Evolutionary conservation across 495 filamentous ascomycete genomes (phyloP).

Genomic region (Xylaria telfairii): DNA sequence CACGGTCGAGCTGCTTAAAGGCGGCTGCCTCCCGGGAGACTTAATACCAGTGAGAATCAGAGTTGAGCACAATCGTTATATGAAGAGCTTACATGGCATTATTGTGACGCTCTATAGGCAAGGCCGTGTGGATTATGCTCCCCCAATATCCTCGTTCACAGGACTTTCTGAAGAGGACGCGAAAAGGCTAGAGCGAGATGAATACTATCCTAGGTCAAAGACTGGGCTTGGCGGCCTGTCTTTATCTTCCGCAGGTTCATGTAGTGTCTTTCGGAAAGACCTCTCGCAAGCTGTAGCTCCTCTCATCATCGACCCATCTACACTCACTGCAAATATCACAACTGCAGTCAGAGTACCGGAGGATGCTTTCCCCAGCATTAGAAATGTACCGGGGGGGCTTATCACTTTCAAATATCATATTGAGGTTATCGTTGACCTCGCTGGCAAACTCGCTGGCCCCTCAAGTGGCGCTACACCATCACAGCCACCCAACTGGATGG

Average conservation of each 20-base stretch:
- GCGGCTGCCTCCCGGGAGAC: constrained; percentile 87
- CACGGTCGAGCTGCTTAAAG: constrained; percentile 80
- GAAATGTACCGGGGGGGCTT: constrained; percentile 83
- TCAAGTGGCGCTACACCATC: constrained; percentile 34
- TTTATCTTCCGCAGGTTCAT: constrained; percentile 78
- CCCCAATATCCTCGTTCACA: constrained; percentile 63
- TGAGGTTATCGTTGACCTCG: constrained; percentile 89
- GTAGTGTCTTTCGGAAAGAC: constrained; percentile 91
- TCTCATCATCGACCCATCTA: constrained; percentile 80
- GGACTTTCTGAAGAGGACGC: constrained; percentile 67
- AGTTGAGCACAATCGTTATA: constrained; percentile 82
- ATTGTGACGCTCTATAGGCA: constrained; percentile 93
- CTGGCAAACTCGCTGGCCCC: constrained; percentile 76
- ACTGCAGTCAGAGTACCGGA: constrained; percentile 85
- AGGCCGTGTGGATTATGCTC: constrained; percentile 88
- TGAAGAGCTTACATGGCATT: constrained; percentile 89
- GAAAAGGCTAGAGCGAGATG: constrained; percentile 69
- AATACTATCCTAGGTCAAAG: constrained; percentile 76
- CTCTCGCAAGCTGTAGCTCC: constrained; percentile 85
- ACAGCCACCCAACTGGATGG: constrained; percentile 58
- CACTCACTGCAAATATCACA: constrained; percentile 76
- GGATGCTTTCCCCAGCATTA: constrained; percentile 91
- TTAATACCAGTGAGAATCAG: constrained; percentile 77
- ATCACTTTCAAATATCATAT: constrained; percentile 94
- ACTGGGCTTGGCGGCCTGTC: constrained; percentile 81